Evolutionary conservation across 169 alveolate genomes (phyloP), one percentile per base, ranked within the genome.

Genomic region (Babesia ovis): DNA sequence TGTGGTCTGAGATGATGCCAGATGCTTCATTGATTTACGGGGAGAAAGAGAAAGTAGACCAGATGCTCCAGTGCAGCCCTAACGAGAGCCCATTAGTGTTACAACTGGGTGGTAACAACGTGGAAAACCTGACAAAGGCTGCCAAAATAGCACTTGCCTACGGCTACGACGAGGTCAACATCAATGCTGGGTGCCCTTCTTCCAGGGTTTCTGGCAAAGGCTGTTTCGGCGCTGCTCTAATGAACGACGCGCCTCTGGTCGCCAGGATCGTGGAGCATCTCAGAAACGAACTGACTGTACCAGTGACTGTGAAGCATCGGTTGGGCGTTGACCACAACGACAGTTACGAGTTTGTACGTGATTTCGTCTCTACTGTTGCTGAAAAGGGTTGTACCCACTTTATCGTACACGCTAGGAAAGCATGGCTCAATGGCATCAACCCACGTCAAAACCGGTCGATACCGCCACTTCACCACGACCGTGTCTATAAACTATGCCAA

Each of bases 211-310:
- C 95, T 39, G 85, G 91, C 23, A 86, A 92, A 66, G 95, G 98
- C 14, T 90, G 95, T 66, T 97, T 97, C 82, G 99, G 99, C n/a
- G 99, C 99, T 5, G 93, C 94, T 12, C 85, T 97, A 66, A 96
- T 96, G 98, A 90, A 91, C 68, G 93, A 92, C 37, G 97, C 98
- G 5, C 93, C 85, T 54, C 82, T 87, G 43, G 98, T 95, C 11
- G 90, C 97, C 56, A 93, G 92, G 67, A 91, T 94, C 42, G 77
- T 83, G 14, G 35, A 56, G 60, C 82, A 68, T 50, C 67, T 90
- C 58, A 64, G 43, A 22, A 75, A 76, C 39, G 62, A 59, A 2
- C 85, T 85, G 23, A 70, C 76, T 23, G 76, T 94, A 11, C 96
- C 97, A 6, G 96, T 97, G 29, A 92, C 98, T 2, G 97, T 97